Percentiles rank a stretch among this genome's conserved stretches.
phyloP scores from a whole-genome alignment of 495 filamentous ascomycete species.

The Hypoxylon lenormandii region DNA sequence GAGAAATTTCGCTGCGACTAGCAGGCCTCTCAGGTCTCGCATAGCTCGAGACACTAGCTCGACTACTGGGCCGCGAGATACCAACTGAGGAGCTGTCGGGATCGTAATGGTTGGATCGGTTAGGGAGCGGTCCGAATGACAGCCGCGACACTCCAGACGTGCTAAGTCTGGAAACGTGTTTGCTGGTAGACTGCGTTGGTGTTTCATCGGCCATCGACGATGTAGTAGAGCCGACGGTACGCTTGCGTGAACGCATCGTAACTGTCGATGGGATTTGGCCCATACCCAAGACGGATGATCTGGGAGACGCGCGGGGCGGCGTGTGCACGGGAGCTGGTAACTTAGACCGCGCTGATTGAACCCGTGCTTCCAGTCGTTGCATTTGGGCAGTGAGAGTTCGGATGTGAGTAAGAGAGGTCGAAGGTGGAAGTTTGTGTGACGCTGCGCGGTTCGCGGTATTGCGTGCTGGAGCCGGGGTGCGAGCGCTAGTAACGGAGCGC shows the following conservation, averaged over 20 bases:
- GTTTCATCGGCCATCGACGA: slow-evolving; percentile 61
- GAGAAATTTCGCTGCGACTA: slow-evolving; percentile 65
- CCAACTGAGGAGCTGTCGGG: slow-evolving; percentile 55
- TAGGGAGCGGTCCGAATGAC: slow-evolving; percentile 66
- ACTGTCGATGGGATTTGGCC: slow-evolving; percentile 76
- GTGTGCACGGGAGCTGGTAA: slow-evolving; percentile 82
- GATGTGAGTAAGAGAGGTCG: slow-evolving; percentile 90
- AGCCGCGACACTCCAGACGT: slow-evolving; percentile 66
- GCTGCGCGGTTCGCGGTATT: slow-evolving; percentile 52
- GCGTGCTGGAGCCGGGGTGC: slow-evolving; percentile 48
- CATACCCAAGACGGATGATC: slow-evolving; percentile 65
- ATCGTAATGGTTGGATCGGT: slow-evolving; percentile 51
- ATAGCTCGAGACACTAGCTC: slow-evolving; percentile 68
- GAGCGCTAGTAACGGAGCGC: slow-evolving; percentile 54
- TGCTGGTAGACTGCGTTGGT: slow-evolving; percentile 57
- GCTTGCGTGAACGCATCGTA: slow-evolving; percentile 78
- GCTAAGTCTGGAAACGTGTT: slow-evolving; percentile 64
- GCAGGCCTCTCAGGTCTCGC: slow-evolving; percentile 63
- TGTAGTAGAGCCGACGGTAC: slow-evolving; percentile 74
- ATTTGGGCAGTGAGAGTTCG: slow-evolving; percentile 93
- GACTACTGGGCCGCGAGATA: slow-evolving; percentile 69
- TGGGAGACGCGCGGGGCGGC: slow-evolving; percentile 83
- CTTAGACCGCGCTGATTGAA: slow-evolving; percentile 92
- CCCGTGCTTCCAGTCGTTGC: slow-evolving; percentile 91
- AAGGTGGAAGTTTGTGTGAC: slow-evolving; percentile 72